Evolutionary conservation across 2,329 filamentous ascomycete species (phyloP), one percentile per base, ranked within the genome.

Genomic region (Fusarium pseudonygamai): DNA sequence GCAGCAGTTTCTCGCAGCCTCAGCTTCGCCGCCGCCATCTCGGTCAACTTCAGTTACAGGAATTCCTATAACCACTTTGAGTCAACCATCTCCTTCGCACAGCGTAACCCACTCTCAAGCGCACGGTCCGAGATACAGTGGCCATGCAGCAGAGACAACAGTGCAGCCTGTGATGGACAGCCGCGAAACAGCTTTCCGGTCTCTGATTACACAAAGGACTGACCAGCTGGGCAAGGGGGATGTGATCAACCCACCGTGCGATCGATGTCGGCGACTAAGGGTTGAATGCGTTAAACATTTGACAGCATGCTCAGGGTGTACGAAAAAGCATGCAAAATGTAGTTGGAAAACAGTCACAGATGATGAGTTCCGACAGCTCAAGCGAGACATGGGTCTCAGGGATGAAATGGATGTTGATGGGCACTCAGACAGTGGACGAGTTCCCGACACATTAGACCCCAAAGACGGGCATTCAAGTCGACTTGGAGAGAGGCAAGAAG

Each of bases 271-370:
- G 49, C 88, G 94, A 36, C 85, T 97, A 22, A 91, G 93, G 73
- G 93, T 95, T 83, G 90, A 94, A 65, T 97, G 94, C 71, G 85
- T 95, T 53, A 97, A 97, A 82, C 93, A 97, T 71, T 85, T 96
- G 43, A 97, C 94, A 0, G 93, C 94, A 14, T 97, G 95, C 78
- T 90, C 92, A 81, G 94, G 93, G 28, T 97, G 94, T 81, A 97
- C 94, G 0, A 95, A 93, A 80, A 97, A 97, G 80, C 94, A 97
- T 79, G 93, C 93, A 26, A 95, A 95, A 77, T 97, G 94, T 80
- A 91, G 91, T 20, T 97, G 94, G 94, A 93, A 91, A 74, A 90
- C 93, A 49, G 89, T 96, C n/a, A 91, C 90, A 22, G 90, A 93
- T 37, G 91, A 92, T 7, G 95, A 97, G 67, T 78, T 84, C 34